A percentile compares a stretch with the other conserved stretches of the same genome.
phyloP scores from a whole-genome alignment of 805 yeast species.

The Spathaspora arborariae region DNA sequence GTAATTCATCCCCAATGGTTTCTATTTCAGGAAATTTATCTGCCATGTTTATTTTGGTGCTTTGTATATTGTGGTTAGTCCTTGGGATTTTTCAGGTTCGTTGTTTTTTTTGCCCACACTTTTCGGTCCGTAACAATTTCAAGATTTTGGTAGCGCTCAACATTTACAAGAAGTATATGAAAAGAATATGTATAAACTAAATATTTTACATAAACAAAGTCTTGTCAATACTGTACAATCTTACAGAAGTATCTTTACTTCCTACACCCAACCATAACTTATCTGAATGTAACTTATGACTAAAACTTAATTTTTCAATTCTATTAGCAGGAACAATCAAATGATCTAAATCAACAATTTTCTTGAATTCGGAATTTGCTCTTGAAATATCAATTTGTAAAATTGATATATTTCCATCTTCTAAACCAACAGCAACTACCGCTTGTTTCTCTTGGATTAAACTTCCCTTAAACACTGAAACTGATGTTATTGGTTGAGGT shows the following conservation, averaged over 20 bases:
- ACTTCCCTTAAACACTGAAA: conserved; percentile 43
- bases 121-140: background rate
- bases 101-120: background rate
- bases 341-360: conserved; percentile 30
- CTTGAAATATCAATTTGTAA: conserved; percentile 29
- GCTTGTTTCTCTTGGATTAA: conserved; percentile 12
- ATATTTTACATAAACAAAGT: background rate
- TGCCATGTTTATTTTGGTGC: conserved; percentile 43
- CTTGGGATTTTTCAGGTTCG: background rate
- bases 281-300: conserved; percentile 18
- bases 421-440: conserved; percentile 63
- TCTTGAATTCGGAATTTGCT: conserved; percentile 10
- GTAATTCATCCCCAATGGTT: conserved; percentile 29
- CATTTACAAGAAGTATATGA: background rate
- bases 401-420: conserved; percentile 56
- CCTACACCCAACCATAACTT: conserved; percentile 51
- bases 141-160: background rate
- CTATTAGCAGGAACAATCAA: conserved; percentile 56
- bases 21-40: conserved; percentile 76
- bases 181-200: background rate
- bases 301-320: conserved; percentile 60
- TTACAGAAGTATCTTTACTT: conserved; percentile 61
- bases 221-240: conserved; percentile 31
- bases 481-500: conserved; percentile 60
- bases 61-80: background rate